These are phyloP conservation scores for Lavandula angustifolia DNA, from an alignment of 257 asterid species.

Conservation along the genomic window DNA sequence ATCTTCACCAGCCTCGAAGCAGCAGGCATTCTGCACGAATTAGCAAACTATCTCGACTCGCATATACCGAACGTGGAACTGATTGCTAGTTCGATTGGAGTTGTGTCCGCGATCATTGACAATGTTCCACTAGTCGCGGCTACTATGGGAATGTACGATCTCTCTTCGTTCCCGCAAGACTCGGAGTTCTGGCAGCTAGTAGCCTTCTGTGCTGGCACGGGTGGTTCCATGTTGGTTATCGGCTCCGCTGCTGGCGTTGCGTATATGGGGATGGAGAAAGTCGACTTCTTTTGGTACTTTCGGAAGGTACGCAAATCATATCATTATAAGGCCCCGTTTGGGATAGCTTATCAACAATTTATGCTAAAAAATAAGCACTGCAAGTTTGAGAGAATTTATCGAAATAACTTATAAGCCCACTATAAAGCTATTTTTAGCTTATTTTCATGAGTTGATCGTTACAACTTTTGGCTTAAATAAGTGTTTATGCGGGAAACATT, in stretches of 20 bases:
- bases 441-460: too few species aligned
- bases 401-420: too few species aligned
- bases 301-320: constrained; percentile 54
- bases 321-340: neutral
- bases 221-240: constrained; percentile 92
- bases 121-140: constrained; percentile 98
- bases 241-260: constrained; percentile 99
- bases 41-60: constrained; percentile 90
- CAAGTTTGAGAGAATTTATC: too few species aligned
- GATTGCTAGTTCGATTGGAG: constrained; percentile 90
- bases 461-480: too few species aligned
- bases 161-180: constrained; percentile 75
- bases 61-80: constrained; percentile 65
- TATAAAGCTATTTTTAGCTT: too few species aligned
- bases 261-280: constrained; percentile 96
- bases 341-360: too few species aligned
- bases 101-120: constrained; percentile 88
- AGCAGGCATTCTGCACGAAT: constrained; percentile 84
- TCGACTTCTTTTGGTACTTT: constrained; percentile 94
- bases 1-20: constrained; percentile 75
- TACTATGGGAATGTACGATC: constrained; percentile 97
- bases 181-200: constrained; percentile 96
- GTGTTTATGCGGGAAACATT: too few species aligned
- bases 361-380: too few species aligned
- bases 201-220: constrained; percentile 94